phyloP scores from a whole-genome alignment of 2,329 filamentous ascomycete species.

The Anthostomella pinea region DNA sequence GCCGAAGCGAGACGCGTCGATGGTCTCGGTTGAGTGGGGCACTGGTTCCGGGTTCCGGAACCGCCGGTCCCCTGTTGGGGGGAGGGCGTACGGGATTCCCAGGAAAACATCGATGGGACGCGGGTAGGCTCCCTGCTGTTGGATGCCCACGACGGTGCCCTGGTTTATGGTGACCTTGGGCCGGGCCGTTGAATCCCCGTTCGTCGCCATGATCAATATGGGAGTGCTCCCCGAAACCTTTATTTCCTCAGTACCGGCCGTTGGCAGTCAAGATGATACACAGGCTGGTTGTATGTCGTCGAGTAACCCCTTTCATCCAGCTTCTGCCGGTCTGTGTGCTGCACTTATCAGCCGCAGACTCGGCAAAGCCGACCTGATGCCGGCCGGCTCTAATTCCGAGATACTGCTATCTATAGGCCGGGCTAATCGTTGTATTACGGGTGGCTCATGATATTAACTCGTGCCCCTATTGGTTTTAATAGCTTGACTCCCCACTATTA shows the following conservation, averaged over 20 bases:
- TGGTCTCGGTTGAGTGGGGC: slow-evolving; percentile 22
- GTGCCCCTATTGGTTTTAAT: not conserved
- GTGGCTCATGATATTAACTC: not conserved
- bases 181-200: slow-evolving; percentile 2
- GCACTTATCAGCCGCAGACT: no score
- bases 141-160: slow-evolving; percentile 25
- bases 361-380: no score
- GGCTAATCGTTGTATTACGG: not conserved
- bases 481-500: not conserved
- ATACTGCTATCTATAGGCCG: no score
- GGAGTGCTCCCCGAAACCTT: no score
- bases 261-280: no score
- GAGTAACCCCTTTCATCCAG: no score
- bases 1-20: slow-evolving; percentile 25
- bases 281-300: no score
- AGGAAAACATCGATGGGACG: slow-evolving; percentile 40
- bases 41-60: slow-evolving; percentile 39
- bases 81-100: slow-evolving; percentile 47
- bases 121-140: slow-evolving; percentile 14
- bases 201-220: not conserved
- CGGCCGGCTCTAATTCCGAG: no score
- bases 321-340: no score
- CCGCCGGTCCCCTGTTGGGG: slow-evolving; percentile 44
- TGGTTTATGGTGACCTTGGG: slow-evolving; percentile 15
- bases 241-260: no score